phyloP scores from a whole-genome alignment of 2,329 filamentous ascomycete genomes.

The Penicillium italicum region DNA sequence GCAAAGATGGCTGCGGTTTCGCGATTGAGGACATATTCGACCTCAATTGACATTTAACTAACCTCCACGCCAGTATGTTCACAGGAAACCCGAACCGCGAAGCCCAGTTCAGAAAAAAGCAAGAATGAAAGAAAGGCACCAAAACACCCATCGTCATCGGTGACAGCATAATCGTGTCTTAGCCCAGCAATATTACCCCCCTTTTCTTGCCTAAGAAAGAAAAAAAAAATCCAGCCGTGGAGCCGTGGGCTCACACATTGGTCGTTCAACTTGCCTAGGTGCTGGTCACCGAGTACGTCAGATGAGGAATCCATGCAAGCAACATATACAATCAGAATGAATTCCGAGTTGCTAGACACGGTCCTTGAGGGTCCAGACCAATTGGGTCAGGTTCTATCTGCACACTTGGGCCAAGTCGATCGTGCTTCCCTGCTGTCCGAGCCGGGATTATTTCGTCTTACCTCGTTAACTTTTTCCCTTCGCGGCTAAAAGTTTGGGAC shows the following conservation, averaged over 20 bases:
- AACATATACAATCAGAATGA: slow-evolving; percentile 6
- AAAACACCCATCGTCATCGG: slow-evolving; percentile 22
- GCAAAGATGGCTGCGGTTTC: slow-evolving; percentile 7
- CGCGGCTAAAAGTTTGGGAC: background rate
- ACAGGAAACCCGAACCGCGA: background rate
- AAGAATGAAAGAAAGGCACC: background rate
- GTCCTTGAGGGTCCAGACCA: slow-evolving; percentile 24
- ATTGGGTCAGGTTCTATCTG: slow-evolving; percentile 1
- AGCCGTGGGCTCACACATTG: background rate
- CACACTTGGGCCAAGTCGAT: slow-evolving; percentile 6
- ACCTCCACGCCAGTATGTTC: background rate
- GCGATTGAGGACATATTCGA: background rate
- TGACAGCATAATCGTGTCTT: slow-evolving; percentile 22
- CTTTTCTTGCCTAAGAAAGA: background rate
- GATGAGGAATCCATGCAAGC: slow-evolving; percentile 9
- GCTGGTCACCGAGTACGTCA: background rate
- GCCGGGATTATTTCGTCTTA: slow-evolving; percentile 3
- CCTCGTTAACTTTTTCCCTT: background rate
- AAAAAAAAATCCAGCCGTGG: background rate
- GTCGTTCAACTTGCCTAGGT: background rate
- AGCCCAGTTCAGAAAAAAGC: background rate
- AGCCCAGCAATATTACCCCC: slow-evolving; percentile 1
- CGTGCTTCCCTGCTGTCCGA: slow-evolving; percentile 8
- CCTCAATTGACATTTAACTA: background rate
- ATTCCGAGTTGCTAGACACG: slow-evolving; percentile 1